Base-by-base conservation (phyloP, 306 rosid species). In the Malus fusca region DNA sequence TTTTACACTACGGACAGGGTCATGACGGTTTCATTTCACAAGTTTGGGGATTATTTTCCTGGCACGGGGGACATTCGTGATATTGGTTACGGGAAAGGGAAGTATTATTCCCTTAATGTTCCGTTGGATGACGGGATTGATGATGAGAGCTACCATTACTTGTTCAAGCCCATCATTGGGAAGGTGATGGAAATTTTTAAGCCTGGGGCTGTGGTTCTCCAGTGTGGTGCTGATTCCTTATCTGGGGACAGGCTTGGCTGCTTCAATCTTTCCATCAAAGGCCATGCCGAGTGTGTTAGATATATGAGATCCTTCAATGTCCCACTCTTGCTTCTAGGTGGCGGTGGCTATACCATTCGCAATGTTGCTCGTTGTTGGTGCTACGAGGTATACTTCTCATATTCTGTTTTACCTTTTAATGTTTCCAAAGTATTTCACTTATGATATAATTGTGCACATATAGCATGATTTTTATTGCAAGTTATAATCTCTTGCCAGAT, bases 281-380 rank as follows among this genome's bases (percentile, higher is more conserved):
- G 97, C 46, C 97, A 92, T 61, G 97, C 96, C 11, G 97, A 92
- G 84, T 92, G 97, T 87, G 96, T 92, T 68, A 89, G 35, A 85
- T 92, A 83, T 72, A 92, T 92, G 97, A 85, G 97, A 77, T 92
- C 97, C 40, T 92, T 92, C 87, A 92, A 92, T 77, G 97, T 92
- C 65, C 97, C 97, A 58, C 86, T 92, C 69, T 81, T 91, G 87
- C 87, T 89, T 31, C 85, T 91, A 37, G 97, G 97, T 61, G 97
- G 97, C 2, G 97, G 97, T 37, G 97, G 97, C 82, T 92, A 92
- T 74, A 92, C 97, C 79, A 92, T 92, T 68, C 88, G 97, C 42
- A 92, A 92, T 78, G 97, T 92, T 87, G 96, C 97, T 77, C 93
- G 97, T 4, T 92, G 97, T 79, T 92, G 96, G 97, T 92, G 97